Evolutionary conservation across 2,329 filamentous ascomycete species (phyloP).

Genomic region (Lasiodiplodia theobromae): DNA sequence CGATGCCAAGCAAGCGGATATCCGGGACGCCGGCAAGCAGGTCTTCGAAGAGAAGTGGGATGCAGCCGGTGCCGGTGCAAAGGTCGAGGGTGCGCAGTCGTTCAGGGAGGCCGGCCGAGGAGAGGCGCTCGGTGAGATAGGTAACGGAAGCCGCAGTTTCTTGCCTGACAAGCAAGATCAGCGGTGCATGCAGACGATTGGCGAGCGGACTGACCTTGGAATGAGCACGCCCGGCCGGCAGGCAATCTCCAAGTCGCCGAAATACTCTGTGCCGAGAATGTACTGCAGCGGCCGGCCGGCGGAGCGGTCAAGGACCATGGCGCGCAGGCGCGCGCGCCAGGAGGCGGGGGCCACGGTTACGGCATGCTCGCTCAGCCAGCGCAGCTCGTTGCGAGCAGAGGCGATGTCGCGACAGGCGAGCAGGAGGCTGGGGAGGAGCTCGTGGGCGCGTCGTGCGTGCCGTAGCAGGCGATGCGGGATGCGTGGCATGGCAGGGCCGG

Average conservation of each 20-base stretch:
- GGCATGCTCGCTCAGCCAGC: constrained; percentile 73
- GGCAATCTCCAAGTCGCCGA: constrained; percentile 80
- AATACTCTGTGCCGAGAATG: constrained; percentile 85
- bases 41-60: constrained; percentile 76
- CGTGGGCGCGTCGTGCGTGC: constrained; percentile 61
- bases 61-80: constrained; percentile 91
- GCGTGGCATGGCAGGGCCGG: constrained; percentile 57
- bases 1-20: constrained; percentile 71
- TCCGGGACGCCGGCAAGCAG: constrained; percentile 55
- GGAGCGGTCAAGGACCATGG: constrained; percentile 53
- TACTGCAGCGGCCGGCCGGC: constrained; percentile 87
- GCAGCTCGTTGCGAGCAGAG: constrained; percentile 72
- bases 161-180: constrained; percentile 42
- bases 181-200: neutral
- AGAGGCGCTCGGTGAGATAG: constrained; percentile 41
- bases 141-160: constrained; percentile 53
- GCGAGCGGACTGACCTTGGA: constrained; percentile 65
- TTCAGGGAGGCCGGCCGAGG: constrained; percentile 33
- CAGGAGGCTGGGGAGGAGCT: constrained; percentile 67
- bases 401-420: constrained; percentile 67
- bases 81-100: constrained; percentile 76
- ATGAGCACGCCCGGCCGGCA: constrained; percentile 84
- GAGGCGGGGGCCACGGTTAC: constrained; percentile 9
- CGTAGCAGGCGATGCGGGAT: constrained; percentile 65
- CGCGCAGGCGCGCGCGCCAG: constrained; percentile 44